These are phyloP conservation scores for Canariomyces notabilis DNA, from an alignment of 2,329 filamentous ascomycete species.

Conservation along the genomic window DNA sequence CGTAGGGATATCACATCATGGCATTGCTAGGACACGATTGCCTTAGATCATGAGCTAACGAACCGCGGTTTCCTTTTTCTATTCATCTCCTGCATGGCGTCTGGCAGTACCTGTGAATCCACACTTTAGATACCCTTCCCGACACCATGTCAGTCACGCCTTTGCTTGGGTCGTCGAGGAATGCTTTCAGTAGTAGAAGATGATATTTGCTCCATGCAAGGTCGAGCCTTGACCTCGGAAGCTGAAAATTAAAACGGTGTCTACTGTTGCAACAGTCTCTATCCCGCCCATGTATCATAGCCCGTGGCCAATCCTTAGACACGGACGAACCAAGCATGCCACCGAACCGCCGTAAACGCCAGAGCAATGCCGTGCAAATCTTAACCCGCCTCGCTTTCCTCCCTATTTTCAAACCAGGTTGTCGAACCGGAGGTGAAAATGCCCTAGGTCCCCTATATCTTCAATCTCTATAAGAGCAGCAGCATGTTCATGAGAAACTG, in stretches of 20 bases:
- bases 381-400: background rate
- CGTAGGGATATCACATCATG: too few species aligned
- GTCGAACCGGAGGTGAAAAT: background rate
- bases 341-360: constrained; percentile 14
- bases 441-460: background rate
- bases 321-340: background rate
- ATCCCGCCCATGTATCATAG: background rate
- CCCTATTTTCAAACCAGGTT: background rate
- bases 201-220: background rate
- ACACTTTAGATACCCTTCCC: too few species aligned
- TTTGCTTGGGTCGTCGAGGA: too few species aligned
- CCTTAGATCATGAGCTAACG: too few species aligned
- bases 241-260: background rate
- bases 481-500: constrained; percentile 1
- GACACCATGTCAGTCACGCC: too few species aligned
- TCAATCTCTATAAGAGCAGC: background rate
- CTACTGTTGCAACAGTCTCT: too few species aligned
- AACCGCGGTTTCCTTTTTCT: too few species aligned
- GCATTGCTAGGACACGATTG: too few species aligned
- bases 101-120: too few species aligned
- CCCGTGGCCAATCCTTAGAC: background rate
- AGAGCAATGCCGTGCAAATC: constrained; percentile 12
- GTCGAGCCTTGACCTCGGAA: background rate
- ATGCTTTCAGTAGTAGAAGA: background rate
- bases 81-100: too few species aligned